Evolutionary conservation across 164 flowering plant genomes (phyloP), one percentile per base, ranked within the genome.

Genomic region (Cinnamomum micranthum): DNA sequence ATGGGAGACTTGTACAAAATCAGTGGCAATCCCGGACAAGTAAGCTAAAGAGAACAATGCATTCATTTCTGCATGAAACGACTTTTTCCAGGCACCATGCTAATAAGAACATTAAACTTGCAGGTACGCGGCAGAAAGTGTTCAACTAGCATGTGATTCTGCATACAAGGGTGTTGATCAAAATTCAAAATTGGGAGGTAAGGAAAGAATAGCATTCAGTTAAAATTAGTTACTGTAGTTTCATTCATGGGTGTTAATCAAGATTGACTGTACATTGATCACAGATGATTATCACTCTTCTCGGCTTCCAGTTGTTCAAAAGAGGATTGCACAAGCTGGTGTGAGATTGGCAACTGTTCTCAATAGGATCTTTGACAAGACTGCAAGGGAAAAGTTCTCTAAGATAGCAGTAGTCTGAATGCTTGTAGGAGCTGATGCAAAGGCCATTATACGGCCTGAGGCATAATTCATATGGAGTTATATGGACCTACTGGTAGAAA

Each of bases 321-420:
- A 73, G 75, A 73, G 75, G 75, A 73, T 73, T 63, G 75, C 75
- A 33, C 75, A 73, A 22, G 74, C 74, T 22, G 74, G 74, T 35
- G 74, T 73, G 28, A n/a, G 75, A 19, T 64, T 73, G 52, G 75
- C 75, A n/a, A 6, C 50, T 25, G 52, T 73, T 64, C 75, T 73
- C 52, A 73, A 73, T 31, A 5, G 68, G 52, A 73, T 73, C n/a
- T 64, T 63, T 22, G 68, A 35, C 24, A 41, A 20, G 0, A 12
- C 31, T n/a, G 33, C 9, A 3, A 52, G 31, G 22, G 19, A 41
- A 33, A 72, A 31, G 14, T 13, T 25, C 28, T 31, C 50, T 14
- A 2, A 15, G 69, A 31, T 3, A 3, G 69, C 69, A 15, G 22
- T 19, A 14, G 69, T 19, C 6, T 67, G 9, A 31, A 27, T 4